A percentile compares a stretch with the other conserved stretches of the same genome.
Conservation (phyloP, 2,329 filamentous ascomycete species). For the Ceratocystis eucalypticola region DNA sequence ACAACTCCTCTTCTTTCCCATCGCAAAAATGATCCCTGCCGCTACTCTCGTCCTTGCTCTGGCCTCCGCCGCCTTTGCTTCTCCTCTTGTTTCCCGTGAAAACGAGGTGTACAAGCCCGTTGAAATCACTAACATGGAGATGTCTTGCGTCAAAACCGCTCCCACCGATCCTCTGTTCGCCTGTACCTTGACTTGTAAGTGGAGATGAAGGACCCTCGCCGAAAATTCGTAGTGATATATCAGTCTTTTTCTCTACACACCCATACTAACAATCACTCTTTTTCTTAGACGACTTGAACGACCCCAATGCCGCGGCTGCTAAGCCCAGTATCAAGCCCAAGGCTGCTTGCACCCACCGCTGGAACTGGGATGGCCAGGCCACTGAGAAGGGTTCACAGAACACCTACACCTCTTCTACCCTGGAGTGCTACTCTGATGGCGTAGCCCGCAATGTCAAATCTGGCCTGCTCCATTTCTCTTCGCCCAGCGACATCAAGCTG, state of each 20-base stretch:
- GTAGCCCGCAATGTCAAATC: conserved; percentile 9
- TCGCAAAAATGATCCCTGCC: background rate
- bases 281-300: conserved; percentile 5
- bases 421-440: conserved; percentile 16
- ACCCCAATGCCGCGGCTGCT: conserved; percentile 9
- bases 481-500: conserved; percentile 2
- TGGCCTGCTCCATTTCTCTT: conserved; percentile 7
- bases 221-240: background rate
- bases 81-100: background rate
- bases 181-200: conserved; percentile 16
- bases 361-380: conserved; percentile 23
- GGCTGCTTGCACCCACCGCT: conserved; percentile 20
- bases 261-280: background rate
- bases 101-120: background rate
- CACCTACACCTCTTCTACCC: conserved; percentile 17
- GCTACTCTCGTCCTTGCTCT: conserved; percentile 8
- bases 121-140: conserved; percentile 8
- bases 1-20: background rate
- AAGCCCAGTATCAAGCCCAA: background rate
- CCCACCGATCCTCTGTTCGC: background rate
- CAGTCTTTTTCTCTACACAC: background rate
- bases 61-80: conserved; percentile 5
- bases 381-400: conserved; percentile 24
- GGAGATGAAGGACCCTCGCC: no score
- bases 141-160: conserved; percentile 2